A percentile compares a stretch with the other conserved stretches of the same genome.
phyloP scores from a whole-genome alignment of 2,329 filamentous ascomycete species.

The Drechslerella coelobrocha region DNA sequence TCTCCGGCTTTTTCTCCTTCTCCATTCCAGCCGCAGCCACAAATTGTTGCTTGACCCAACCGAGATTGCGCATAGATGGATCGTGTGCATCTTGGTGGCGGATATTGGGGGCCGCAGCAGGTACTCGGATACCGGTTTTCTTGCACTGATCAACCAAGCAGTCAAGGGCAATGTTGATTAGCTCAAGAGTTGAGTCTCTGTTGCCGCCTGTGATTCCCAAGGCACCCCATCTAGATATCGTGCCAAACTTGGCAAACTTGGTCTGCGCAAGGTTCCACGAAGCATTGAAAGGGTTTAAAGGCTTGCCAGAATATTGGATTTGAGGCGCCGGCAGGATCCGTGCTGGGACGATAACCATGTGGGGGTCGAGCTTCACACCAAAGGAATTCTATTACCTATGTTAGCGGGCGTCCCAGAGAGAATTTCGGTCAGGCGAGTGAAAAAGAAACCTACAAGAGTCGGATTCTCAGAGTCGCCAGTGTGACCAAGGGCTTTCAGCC shows the following conservation, averaged over 20 bases:
- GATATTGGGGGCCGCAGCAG: constrained; percentile 17
- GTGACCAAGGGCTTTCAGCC: constrained; percentile 67
- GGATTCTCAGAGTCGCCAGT: constrained; percentile 58
- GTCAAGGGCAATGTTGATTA: constrained; percentile 14
- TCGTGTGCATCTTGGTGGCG: constrained; percentile 5
- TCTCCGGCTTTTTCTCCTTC: constrained; percentile 41
- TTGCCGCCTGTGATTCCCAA: constrained; percentile 34
- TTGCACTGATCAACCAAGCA: constrained; percentile 32
- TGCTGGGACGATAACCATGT: constrained; percentile 74
- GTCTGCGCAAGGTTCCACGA: constrained; percentile 73
- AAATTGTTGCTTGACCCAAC: constrained; percentile 37
- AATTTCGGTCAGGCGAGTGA: background rate
- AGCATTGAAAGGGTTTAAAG: constrained; percentile 61
- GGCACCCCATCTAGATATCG: constrained; percentile 63
- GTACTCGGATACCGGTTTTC: constrained; percentile 35
- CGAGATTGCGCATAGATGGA: background rate
- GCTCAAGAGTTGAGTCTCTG: constrained; percentile 25
- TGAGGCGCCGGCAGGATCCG: constrained; percentile 70
- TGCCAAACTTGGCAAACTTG: constrained; percentile 65
- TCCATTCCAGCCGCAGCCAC: constrained; percentile 7
- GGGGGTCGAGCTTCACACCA: constrained; percentile 67
- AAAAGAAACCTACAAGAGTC: constrained; percentile 49
- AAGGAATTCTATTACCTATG: constrained; percentile 62
- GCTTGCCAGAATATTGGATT: constrained; percentile 65
- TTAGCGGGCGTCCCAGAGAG: background rate